Evolutionary conservation across 805 yeast genomes (phyloP).

Genomic region (Pichia scutulata): DNA sequence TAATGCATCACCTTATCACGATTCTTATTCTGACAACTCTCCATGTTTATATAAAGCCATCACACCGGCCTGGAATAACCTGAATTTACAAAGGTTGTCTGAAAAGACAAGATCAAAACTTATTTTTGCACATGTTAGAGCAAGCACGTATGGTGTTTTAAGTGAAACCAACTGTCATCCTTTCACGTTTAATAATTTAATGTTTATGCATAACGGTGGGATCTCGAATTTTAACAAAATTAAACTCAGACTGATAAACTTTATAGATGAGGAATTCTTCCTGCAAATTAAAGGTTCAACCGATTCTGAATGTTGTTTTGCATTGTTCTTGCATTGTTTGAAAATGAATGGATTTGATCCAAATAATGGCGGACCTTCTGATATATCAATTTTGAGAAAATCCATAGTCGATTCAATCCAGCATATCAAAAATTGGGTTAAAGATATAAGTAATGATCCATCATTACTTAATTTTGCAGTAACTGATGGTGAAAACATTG

Average conservation of each 20-base stretch:
- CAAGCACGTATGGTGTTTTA: constrained; percentile 90
- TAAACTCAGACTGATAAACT: constrained; percentile 64
- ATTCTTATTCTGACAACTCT: constrained; percentile 23
- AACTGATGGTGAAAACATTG: constrained; percentile 83
- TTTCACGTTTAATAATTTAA: constrained; percentile 73
- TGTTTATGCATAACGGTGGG: constrained; percentile 98
- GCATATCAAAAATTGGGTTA: constrained; percentile 72
- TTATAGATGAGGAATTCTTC: constrained; percentile 74
- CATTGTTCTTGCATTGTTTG: constrained; percentile 72
- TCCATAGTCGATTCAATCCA: constrained; percentile 73
- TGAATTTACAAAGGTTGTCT: constrained; percentile 77
- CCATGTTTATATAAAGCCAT: constrained; percentile 94
- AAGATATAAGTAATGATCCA: constrained; percentile 57
- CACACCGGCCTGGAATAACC: constrained; percentile 97
- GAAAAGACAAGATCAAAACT: constrained; percentile 78
- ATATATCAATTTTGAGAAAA: constrained; percentile 48
- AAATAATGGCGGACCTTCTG: constrained; percentile 20
- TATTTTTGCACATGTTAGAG: constrained; percentile 93
- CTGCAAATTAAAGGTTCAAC: constrained; percentile 85
- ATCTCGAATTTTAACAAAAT: constrained; percentile 65
- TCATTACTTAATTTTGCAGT: constrained; percentile 89
- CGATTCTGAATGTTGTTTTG: constrained; percentile 93
- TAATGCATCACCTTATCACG: not conserved
- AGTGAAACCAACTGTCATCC: constrained; percentile 98
- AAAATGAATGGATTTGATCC: constrained; percentile 74